These are phyloP conservation scores for Parietaria judaica DNA, from an alignment of 306 rosid genomes.

Conservation along the genomic window DNA sequence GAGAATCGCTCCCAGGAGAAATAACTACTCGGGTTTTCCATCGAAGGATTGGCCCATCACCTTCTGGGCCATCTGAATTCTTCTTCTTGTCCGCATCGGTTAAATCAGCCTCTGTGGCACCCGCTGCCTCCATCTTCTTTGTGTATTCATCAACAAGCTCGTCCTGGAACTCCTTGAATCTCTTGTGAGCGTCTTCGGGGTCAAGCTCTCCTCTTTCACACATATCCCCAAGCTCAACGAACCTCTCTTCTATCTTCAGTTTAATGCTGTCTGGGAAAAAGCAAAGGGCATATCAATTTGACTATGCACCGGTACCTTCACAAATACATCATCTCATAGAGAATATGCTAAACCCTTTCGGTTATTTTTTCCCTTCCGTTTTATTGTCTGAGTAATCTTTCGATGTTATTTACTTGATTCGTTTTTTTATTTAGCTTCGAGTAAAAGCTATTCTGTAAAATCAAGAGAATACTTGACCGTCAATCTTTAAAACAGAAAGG, in stretches of 20 bases:
- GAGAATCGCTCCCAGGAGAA: constrained; percentile 95
- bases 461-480: too few relatives aligned
- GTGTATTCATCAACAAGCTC: constrained; percentile 49
- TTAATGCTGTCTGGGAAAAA: constrained; percentile 50
- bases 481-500: too few relatives aligned
- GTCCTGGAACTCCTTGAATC: constrained; percentile 77
- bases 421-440: too few relatives aligned
- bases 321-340: too few relatives aligned
- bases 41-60: constrained; percentile 91
- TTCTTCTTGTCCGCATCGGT: constrained; percentile 46
- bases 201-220: constrained; percentile 94
- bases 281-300: neutral
- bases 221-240: constrained; percentile 80
- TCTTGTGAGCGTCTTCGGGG: constrained; percentile 73
- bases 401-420: too few relatives aligned
- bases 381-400: too few relatives aligned
- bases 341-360: neutral
- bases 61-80: constrained; percentile 68
- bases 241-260: constrained; percentile 61
- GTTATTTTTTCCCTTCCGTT: too few relatives aligned
- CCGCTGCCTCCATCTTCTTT: constrained; percentile 56
- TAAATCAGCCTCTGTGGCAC: constrained; percentile 35
- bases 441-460: too few relatives aligned
- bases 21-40: constrained; percentile 84
- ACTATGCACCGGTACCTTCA: too few relatives aligned